Base-by-base conservation (phyloP, 306 rosid genomes). In the Mimosa pudica region DNA sequence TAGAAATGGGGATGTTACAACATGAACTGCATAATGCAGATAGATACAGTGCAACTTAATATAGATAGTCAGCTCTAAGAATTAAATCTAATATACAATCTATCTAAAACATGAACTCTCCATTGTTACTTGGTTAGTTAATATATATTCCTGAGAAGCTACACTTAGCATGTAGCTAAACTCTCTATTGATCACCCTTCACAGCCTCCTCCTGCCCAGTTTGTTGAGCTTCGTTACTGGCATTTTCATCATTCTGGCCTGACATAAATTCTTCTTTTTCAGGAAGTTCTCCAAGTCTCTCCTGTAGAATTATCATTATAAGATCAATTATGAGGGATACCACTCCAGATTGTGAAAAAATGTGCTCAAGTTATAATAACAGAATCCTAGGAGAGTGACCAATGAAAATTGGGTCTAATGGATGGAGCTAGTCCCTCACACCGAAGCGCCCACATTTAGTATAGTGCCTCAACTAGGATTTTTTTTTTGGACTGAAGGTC, bases 81-180 rank as follows among this genome's bases (percentile, higher is more conserved):
- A 75, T 72, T 32, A 51, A 75, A 77, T 76, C 80, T 79, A 70
- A 82, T 81, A 89, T 86, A 89, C 83, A 87, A 58, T 83, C 88
- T 86, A 86, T 76, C 82, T 71, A 84, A 85, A 84, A 82, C 70
- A 85, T 74, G 80, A 71, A 73, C 62, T 79, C 58, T 77, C 86
- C 79, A 85, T 85, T 78, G 89, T 89, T 90, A 85, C 70, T 61
- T 82, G 83, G 91, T 91, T 90, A 88, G 88, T 83, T 88, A 88
- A 86, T 83, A 83, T 84, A 85, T 85, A 82, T 81, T 85, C 85
- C 85, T 81, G 76, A 76, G 71, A 75, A 78, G 86, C 75, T 70
- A 70, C 86, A 82, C 46, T 76, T 70, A 80, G 84, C 83, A 77
- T 86, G 88, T 70, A 77, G 81, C 87, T 82, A 70, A 78, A 78